Evolutionary conservation across 495 filamentous ascomycete genomes (phyloP).

Genomic region (Penicillium longicatenatum): DNA sequence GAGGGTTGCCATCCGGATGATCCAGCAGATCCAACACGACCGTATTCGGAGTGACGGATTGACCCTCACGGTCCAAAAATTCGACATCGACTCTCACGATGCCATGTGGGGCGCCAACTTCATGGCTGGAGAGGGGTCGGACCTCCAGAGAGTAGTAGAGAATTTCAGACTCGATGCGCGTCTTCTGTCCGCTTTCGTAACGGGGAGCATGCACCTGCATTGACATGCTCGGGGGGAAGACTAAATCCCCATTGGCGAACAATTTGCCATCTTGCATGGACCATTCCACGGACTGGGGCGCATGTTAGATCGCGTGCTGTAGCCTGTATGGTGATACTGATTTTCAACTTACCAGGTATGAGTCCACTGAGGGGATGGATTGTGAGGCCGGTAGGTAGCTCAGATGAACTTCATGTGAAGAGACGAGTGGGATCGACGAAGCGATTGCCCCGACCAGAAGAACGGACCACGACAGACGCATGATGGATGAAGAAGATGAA

Average conservation of each 20-base stretch:
- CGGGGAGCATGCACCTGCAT: slow-evolving; percentile 36
- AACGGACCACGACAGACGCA: slow-evolving; percentile 21
- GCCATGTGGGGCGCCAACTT: slow-evolving; percentile 17
- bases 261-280: slow-evolving; percentile 41
- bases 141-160: slow-evolving; percentile 33
- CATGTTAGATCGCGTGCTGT: neutral
- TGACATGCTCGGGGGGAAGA: slow-evolving; percentile 43
- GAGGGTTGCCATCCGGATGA: slow-evolving; percentile 18
- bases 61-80: slow-evolving; percentile 29
- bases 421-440: slow-evolving; percentile 18
- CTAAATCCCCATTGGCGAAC: slow-evolving; percentile 42
- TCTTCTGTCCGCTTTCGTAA: slow-evolving; percentile 16
- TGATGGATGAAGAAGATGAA: slow-evolving; percentile 10
- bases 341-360: slow-evolving; percentile 27
- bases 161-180: neutral
- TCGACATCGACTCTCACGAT: slow-evolving; percentile 31
- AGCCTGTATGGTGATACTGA: neutral
- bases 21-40: slow-evolving; percentile 22
- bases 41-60: slow-evolving; percentile 20
- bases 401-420: slow-evolving; percentile 29
- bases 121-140: slow-evolving; percentile 25
- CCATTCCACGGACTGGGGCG: slow-evolving; percentile 39
- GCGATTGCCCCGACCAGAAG: slow-evolving; percentile 20
- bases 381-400: slow-evolving; percentile 25
- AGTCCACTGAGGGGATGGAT: slow-evolving; percentile 13